Evolutionary conservation across 2,329 filamentous ascomycete genomes (phyloP), one percentile per base, ranked within the genome.

Genomic region (Chalaropsis ovoidea): DNA sequence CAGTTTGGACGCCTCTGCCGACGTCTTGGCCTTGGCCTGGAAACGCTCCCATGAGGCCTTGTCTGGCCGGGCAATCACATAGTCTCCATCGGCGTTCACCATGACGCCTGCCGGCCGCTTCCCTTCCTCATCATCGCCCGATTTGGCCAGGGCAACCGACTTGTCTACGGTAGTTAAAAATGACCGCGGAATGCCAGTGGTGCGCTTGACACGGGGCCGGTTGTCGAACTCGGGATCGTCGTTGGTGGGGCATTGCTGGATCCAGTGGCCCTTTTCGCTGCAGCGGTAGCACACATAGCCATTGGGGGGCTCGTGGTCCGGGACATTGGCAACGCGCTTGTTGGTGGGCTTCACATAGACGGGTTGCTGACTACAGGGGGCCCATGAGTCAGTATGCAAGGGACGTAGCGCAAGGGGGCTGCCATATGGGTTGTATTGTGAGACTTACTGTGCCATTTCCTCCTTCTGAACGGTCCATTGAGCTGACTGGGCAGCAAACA

Each of bases 221-320:
- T 92, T 92, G 76, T 99, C 94, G 75, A 92, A 97, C 68, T 91
- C 92, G 2, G 94, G 93, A 70, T 99, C 92, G 74, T 96, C 90
- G 75, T 99, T 99, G n/a, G 93, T 99, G 6, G 94, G 94, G 73
- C 94, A 99, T 63, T 90, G 84, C 77, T 97, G 93, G 69, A 99
- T 99, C 93, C 93, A 99, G 75, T 99, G 94, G n/a, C 92, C 94
- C 77, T 96, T 96, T 75, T 96, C 88, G 68, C 91, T 89, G 76
- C 94, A 99, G 62, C 94, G 87, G 74, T 96, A 96, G 77, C 94
- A 99, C 68, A 96, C 87, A 75, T 99, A 99, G 64, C 92, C 92
- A 64, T 89, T 88, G 0, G 94, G 94, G 1, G 94, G 92, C 58
- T 94, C 90, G 72, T 96, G 92, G 71, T 95, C 92, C 3, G 94